Conservation (phyloP, 2,329 filamentous ascomycete species). For the Pseudocercospora ulei region DNA sequence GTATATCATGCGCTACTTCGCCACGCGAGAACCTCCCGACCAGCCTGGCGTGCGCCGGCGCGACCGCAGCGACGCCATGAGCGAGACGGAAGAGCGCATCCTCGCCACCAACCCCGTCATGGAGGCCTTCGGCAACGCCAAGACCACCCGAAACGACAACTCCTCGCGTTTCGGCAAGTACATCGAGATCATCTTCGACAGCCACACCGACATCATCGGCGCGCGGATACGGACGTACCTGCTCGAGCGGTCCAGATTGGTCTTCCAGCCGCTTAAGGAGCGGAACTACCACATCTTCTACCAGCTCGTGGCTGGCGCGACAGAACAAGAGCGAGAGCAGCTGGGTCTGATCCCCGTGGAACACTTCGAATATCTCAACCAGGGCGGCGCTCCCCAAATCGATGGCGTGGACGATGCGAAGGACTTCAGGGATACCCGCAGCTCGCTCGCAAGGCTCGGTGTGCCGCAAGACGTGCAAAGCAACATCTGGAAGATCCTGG, state of each 20-base stretch:
- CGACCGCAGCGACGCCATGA: conserved; percentile 70
- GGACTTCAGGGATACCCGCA: conserved; percentile 80
- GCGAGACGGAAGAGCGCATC: conserved; percentile 96
- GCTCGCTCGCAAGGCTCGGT: conserved; percentile 79
- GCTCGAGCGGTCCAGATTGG: conserved; percentile 85
- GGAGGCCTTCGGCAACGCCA: conserved; percentile 99
- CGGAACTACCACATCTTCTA: conserved; percentile 99
- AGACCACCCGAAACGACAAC: conserved; percentile 99
- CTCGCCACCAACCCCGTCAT: conserved; percentile 97
- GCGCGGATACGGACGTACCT: conserved; percentile 95
- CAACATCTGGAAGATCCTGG: conserved; percentile 81
- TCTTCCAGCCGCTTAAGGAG: conserved; percentile 95
- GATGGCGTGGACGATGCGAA: conserved; percentile 92
- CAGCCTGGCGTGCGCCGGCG: conserved; percentile 69
- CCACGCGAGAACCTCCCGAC: conserved; percentile 87
- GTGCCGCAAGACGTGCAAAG: conserved; percentile 63
- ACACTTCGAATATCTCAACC: conserved; percentile 91
- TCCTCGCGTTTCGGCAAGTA: conserved; percentile 99
- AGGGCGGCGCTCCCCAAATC: conserved; percentile 81
- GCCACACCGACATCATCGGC: conserved; percentile 89
- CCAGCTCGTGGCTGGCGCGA: conserved; percentile 86
- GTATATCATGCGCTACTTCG: conserved; percentile 99
- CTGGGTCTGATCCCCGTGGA: conserved; percentile 72
- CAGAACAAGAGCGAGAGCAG: conserved; percentile 69
- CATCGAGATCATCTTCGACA: conserved; percentile 99